These are phyloP conservation scores for Biancaea sappan DNA, from an alignment of 306 rosid genomes.

Conservation along the genomic window DNA sequence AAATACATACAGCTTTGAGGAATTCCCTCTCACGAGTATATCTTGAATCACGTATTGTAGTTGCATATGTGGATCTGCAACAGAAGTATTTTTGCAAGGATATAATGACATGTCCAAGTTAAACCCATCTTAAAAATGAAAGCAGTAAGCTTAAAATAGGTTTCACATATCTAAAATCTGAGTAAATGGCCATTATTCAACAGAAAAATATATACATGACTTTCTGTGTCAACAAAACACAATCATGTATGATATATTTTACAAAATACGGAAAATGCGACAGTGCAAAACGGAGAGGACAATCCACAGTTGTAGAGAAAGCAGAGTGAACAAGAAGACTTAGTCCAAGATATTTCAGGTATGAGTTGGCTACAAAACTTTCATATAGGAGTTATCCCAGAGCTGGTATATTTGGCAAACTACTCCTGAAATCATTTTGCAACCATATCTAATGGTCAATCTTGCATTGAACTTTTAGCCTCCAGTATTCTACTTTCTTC, in stretches of 20 bases:
- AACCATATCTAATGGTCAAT: not conserved
- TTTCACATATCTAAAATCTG: conserved; percentile 11
- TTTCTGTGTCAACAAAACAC: conserved; percentile 4
- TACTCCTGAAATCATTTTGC: not conserved
- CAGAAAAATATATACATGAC: not conserved
- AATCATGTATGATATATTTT: not conserved
- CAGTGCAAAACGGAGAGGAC: not conserved
- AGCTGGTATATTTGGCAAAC: not conserved
- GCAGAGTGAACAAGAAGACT: not conserved
- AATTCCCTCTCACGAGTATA: conserved; percentile 89
- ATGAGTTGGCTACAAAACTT: not conserved
- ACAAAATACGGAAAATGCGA: conserved; percentile 17
- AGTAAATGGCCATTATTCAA: conserved; percentile 10
- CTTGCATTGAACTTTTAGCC: not conserved
- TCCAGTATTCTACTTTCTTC: not conserved
- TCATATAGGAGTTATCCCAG: not conserved
- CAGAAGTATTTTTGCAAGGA: conserved; percentile 17
- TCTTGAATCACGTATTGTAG: conserved; percentile 87
- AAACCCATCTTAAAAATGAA: conserved; percentile 10
- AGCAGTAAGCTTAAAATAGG: conserved; percentile 12
- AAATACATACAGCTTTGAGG: conserved; percentile 80
- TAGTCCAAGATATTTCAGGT: not conserved
- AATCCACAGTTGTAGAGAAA: not conserved
- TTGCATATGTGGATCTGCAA: conserved; percentile 91
- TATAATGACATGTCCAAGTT: conserved; percentile 3